Evolutionary conservation across 805 yeast genomes (phyloP).

Genomic region (Cyberlindnera xishuangbannaensis): DNA sequence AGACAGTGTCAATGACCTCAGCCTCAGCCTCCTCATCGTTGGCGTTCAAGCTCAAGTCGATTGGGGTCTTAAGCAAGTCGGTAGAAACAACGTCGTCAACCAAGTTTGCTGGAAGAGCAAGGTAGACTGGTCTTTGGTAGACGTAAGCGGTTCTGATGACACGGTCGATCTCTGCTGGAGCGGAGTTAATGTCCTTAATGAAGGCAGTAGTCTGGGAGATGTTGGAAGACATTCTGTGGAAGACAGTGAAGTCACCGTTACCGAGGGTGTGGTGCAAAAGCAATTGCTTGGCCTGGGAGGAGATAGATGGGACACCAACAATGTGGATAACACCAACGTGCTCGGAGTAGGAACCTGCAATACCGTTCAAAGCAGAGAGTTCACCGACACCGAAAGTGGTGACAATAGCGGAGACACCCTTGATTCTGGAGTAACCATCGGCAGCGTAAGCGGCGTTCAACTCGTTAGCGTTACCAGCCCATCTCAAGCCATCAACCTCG

Average conservation of each 20-base stretch:
- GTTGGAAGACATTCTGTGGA: slow-evolving; percentile 71
- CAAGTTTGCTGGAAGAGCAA: slow-evolving; percentile 79
- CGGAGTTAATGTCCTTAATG: slow-evolving; percentile 56
- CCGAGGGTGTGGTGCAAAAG: slow-evolving; percentile 81
- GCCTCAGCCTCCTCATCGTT: slow-evolving; percentile 58
- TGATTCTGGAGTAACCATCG: slow-evolving; percentile 82
- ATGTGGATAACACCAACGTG: slow-evolving; percentile 81
- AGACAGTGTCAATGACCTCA: slow-evolving; percentile 52
- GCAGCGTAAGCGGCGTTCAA: slow-evolving; percentile 86
- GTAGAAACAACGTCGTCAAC: slow-evolving; percentile 61
- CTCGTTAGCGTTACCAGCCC: slow-evolving; percentile 92
- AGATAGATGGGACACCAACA: slow-evolving; percentile 79
- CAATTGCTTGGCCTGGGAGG: slow-evolving; percentile 67
- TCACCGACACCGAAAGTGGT: slow-evolving; percentile 94
- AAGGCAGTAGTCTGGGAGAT: slow-evolving; percentile 63
- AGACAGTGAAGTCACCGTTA: slow-evolving; percentile 75
- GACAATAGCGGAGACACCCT: slow-evolving; percentile 65
- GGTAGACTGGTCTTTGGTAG: slow-evolving; percentile 74
- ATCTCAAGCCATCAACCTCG: slow-evolving; percentile 68
- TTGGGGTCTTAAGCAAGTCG: slow-evolving; percentile 51
- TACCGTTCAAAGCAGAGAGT: slow-evolving; percentile 75
- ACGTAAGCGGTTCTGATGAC: slow-evolving; percentile 67
- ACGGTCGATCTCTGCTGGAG: slow-evolving; percentile 68
- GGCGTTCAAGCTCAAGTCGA: slow-evolving; percentile 52
- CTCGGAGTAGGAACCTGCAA: slow-evolving; percentile 87